These are phyloP conservation scores for Chalara sp. DNA, from an alignment of 2,329 filamentous ascomycete genomes.

Conservation along the genomic window DNA sequence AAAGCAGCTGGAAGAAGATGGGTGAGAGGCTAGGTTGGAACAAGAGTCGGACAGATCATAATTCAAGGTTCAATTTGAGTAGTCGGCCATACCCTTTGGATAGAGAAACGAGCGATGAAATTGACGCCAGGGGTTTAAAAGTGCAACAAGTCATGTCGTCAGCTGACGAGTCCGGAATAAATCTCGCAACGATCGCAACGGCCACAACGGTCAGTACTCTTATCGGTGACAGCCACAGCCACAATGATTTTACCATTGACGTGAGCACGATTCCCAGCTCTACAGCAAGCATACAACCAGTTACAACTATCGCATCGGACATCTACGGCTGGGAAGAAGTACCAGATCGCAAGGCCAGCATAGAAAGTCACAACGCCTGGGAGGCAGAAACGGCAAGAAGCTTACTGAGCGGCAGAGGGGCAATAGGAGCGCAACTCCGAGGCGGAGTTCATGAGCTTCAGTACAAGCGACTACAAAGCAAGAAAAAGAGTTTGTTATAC, in stretches of 20 bases:
- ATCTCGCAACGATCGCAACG: conserved; percentile 15
- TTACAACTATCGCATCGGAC: conserved; percentile 29
- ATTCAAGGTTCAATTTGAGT: conserved; percentile 33
- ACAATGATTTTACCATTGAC: conserved; percentile 17
- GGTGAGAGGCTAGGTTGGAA: conserved; percentile 53
- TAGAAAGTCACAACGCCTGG: conserved; percentile 16
- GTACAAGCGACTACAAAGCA: no score
- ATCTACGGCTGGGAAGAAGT: conserved; percentile 50
- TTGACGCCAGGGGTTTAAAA: conserved; percentile 42
- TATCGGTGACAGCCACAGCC: conserved; percentile 13
- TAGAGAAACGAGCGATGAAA: conserved; percentile 29
- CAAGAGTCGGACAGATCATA: conserved; percentile 33
- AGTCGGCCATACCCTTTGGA: conserved; percentile 26
- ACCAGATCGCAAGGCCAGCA: conserved; percentile 28
- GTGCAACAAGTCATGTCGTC: conserved; percentile 49
- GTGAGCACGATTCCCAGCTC: conserved; percentile 27
- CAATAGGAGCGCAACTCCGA: conserved; percentile 8
- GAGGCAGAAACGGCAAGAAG: conserved; percentile 14
- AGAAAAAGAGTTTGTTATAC: not conserved
- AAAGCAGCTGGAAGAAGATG: conserved; percentile 58
- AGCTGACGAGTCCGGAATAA: conserved; percentile 22
- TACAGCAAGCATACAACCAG: conserved; percentile 25
- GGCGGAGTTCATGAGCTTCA: not conserved
- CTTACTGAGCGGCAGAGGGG: conserved; percentile 15
- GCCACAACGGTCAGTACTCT: conserved; percentile 8